Evolutionary conservation across 73 alveolate species (phyloP).

Genomic region (Paramecium biaurelia): DNA sequence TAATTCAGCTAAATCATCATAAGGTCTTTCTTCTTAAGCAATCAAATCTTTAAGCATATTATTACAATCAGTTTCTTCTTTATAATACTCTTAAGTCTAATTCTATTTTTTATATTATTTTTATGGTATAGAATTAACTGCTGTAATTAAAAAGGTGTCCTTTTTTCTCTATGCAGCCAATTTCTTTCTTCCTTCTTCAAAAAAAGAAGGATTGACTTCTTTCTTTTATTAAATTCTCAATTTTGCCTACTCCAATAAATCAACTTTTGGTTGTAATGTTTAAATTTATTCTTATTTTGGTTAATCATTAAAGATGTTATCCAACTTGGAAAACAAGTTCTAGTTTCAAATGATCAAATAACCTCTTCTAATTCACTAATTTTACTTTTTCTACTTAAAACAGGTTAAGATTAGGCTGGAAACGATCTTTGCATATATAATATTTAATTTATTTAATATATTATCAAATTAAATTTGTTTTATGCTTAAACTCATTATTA

Average conservation of each 20-base stretch:
- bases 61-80: not conserved
- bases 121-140: not conserved
- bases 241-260: not conserved
- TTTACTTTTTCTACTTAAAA: not conserved
- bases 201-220: slow-evolving; percentile 4
- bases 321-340: slow-evolving; percentile 2
- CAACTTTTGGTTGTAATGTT: not conserved
- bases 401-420: not conserved
- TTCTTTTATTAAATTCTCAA: not conserved
- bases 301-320: not conserved
- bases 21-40: not conserved
- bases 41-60: not conserved
- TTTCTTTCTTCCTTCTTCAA: slow-evolving; percentile 36
- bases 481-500: not conserved
- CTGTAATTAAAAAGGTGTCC: slow-evolving; percentile 37
- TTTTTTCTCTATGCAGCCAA: not conserved
- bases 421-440: not conserved
- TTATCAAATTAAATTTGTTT: not conserved
- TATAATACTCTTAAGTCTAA: not conserved
- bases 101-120: not conserved
- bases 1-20: slow-evolving; percentile 13
- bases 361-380: slow-evolving; percentile 27
- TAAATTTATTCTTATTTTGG: slow-evolving; percentile 2
- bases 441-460: not conserved
- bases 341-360: not conserved